Base-by-base conservation (phyloP, 495 filamentous ascomycete species). In the Talaromyces nanjingensis region DNA sequence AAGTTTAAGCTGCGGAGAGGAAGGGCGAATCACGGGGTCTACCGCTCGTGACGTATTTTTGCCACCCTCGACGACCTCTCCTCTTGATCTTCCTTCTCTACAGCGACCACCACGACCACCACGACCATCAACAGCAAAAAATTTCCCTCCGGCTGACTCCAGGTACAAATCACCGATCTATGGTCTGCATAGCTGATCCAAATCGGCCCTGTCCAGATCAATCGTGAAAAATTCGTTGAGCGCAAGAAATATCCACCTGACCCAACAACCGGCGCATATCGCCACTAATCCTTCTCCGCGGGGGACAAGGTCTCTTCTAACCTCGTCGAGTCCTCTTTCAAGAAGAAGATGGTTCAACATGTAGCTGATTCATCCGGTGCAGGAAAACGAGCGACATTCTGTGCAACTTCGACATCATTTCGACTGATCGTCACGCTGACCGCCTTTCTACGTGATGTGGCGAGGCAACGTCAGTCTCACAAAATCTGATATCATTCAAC, bases 381-480 rank as follows among this genome's bases (percentile, higher is more conserved):
- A 37, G 33, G 9, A 37, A 1, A 37, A 37, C 33, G 3, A 11
- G 33, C 11, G 6, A 9, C 6, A 33, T 33, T 33, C 39, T 45
- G 39, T 45, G 39, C 39, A 18, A 45, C 39, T 45, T 18, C 39
- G 14, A 45, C 39, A 45, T 45, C 39, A 49, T 18, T 18, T 20
- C 7, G 45, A 49, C 45, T 29, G 52, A 29, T 55, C 22, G 20
- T 55, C 20, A 9, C 52, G 25, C 52, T 55, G 52, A 55, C 52
- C 24, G 52, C 24, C 52, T 12, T 55, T 29, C 25, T 55, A 55
- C 5, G 11, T 24, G 25, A 55, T 25, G 52, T 55, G 52, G 52
- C 52, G 29, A 55, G 52, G 11, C 52, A n/a, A 55, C 52, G 52
- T 55, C 52, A 55, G 52, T 55, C 14, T n/a, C 52, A 55, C 52